A percentile compares a stretch with the other conserved stretches of the same genome.
Conservation (phyloP, 2,329 filamentous ascomycete genomes). For the Lithohypha guttulata region DNA sequence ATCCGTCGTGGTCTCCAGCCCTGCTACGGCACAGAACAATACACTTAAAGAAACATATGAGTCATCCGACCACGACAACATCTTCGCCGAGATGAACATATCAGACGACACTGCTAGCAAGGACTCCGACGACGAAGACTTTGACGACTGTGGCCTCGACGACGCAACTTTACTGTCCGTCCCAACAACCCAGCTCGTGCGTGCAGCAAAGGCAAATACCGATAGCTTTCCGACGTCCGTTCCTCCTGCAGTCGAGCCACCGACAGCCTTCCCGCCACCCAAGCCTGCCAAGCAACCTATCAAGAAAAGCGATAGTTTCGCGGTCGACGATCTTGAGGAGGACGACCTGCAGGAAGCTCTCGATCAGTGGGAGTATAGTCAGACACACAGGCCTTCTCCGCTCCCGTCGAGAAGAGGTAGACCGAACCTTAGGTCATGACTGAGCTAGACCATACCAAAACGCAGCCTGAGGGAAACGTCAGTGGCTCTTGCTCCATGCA, state of each 20-base stretch:
- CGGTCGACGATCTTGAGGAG: constrained; percentile 2
- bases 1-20: too few species aligned
- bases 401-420: background rate
- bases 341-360: constrained; percentile 6
- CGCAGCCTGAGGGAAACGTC: too few species aligned
- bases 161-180: constrained; percentile 4
- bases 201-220: background rate
- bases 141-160: constrained; percentile 6
- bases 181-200: constrained; percentile 1
- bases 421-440: too few species aligned
- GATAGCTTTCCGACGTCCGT: background rate
- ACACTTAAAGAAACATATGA: background rate
- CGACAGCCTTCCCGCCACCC: background rate
- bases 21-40: background rate
- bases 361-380: constrained; percentile 4
- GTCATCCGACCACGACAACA: constrained; percentile 5
- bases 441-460: too few species aligned
- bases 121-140: background rate
- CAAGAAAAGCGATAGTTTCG: constrained; percentile 8
- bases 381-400: background rate
- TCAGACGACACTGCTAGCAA: background rate
- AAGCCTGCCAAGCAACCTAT: background rate
- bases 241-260: background rate
- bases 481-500: too few species aligned
- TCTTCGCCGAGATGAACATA: constrained; percentile 5